Percentiles rank a stretch among this genome's conserved stretches.
These are phyloP conservation scores for Phyllostachys edulis DNA, from an alignment of 176 grass and related monocot genomes.

Conservation along the genomic window DNA sequence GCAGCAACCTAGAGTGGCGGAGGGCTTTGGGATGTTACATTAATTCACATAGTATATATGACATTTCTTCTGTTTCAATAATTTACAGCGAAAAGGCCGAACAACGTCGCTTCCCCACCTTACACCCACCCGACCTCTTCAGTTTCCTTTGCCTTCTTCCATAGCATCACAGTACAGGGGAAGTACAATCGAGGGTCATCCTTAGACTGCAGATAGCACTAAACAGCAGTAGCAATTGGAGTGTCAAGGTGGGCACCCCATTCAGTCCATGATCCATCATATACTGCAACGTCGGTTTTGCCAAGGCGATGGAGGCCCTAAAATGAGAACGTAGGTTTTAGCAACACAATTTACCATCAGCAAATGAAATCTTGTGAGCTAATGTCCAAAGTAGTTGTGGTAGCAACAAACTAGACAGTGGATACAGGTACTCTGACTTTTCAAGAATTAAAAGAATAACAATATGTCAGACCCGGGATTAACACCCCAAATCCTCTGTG, in stretches of 20 bases:
- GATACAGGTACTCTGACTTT: too few relatives aligned
- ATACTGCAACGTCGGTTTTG: conserved; percentile 65
- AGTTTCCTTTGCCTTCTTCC: neutral
- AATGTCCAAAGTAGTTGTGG: neutral
- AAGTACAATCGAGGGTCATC: neutral
- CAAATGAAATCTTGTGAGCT: neutral
- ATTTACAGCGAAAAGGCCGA: conserved; percentile 27
- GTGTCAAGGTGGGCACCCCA: conserved; percentile 74
- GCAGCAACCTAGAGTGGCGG: too few relatives aligned
- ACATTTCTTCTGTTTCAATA: conserved; percentile 4
- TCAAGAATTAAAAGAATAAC: too few relatives aligned
- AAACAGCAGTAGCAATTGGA: conserved; percentile 54
- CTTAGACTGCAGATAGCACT: neutral
- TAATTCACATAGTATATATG: neutral
- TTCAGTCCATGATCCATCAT: conserved; percentile 92
- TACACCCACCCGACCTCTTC: neutral
- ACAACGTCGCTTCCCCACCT: neutral
- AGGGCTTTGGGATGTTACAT: too few relatives aligned
- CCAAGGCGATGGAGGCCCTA: conserved; percentile 84
- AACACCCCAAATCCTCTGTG: too few relatives aligned
- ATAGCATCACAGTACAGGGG: neutral
- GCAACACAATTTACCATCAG: neutral
- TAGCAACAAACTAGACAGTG: too few relatives aligned
- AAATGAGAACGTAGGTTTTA: neutral
- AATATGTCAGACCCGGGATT: too few relatives aligned